phyloP scores from a whole-genome alignment of 2,329 filamentous ascomycete species.

The Onygenales sp. region DNA sequence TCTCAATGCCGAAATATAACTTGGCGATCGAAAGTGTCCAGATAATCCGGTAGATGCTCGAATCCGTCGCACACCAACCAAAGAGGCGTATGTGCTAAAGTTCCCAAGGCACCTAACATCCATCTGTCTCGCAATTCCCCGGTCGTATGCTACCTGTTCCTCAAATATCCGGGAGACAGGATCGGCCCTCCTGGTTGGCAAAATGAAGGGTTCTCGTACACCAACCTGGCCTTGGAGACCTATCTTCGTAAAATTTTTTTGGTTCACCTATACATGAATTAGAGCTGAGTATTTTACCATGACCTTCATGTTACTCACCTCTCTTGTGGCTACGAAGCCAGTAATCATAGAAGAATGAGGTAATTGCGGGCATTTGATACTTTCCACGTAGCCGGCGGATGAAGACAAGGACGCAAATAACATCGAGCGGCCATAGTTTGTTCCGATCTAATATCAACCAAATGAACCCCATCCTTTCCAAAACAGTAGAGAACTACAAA shows the following conservation, averaged over 20 bases:
- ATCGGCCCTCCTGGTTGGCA: background rate
- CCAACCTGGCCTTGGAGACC: background rate
- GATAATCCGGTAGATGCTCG: background rate
- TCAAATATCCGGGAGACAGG: background rate
- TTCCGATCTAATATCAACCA: background rate
- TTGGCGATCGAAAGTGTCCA: background rate
- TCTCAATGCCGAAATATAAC: conserved; percentile 4
- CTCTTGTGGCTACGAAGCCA: background rate
- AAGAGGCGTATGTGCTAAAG: conserved; percentile 3
- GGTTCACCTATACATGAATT: too few species aligned
- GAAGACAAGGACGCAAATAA: background rate
- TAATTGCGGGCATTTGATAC: background rate
- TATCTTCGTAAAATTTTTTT: background rate
- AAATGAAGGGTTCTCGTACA: background rate
- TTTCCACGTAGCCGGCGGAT: background rate
- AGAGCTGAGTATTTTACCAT: too few species aligned
- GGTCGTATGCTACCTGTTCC: conserved; percentile 1
- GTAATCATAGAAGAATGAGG: background rate
- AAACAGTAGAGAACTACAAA: background rate
- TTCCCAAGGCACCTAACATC: background rate
- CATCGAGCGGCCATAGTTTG: conserved; percentile 1
- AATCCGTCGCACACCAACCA: conserved; percentile 2
- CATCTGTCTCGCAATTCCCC: background rate
- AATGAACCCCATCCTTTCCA: background rate
- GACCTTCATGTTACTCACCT: background rate